Evolutionary conservation across 441 rosid species (phyloP), one percentile per base, ranked within the genome.

Genomic region (Gossypium trilobum): DNA sequence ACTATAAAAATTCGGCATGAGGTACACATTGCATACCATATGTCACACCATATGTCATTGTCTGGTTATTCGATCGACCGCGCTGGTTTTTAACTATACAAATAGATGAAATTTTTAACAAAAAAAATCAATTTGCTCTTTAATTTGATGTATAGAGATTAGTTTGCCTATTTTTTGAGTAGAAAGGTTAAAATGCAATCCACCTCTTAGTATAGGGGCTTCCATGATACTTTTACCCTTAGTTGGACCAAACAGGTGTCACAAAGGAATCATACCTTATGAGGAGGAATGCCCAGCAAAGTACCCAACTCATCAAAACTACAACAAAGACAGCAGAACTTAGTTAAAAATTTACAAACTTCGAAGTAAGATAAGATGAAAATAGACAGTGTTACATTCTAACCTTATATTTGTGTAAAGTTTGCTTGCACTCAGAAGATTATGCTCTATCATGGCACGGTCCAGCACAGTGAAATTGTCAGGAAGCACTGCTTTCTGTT

Each of bases 401-500:
- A 69, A 89, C 98, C 98, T 90, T 82, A 95, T 95, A 76, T 95
- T 95, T 73, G 95, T 92, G 86, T 95, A 95, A 16, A 92, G 96
- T 75, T 95, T 95, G 84, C 98, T 95, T 27, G 98, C 98, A 81
- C 99, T 95, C 59, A 89, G 85, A 77, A 95, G 95, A 79, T 93
- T 93, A 79, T 95, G 99, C 87, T 95, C 98, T 80, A 95, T 93
- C 96, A 93, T 91, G 68, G 98, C 96, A 57, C 97, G 95, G 76
- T 91, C 99, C 75, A 95, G 86, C 74, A 93, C 98, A 3, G 98
- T 93, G 68, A 92, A 92, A 79, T 88, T 95, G 82, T 95, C 98
- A 10, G 99, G 96, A 75, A 95, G 82, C 61, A 81, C 79, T 17
- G 98, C 98, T 91, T 93, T 91, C 99, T 95, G 93, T 76, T 74